Evolutionary conservation across 2,329 filamentous ascomycete species (phyloP).

Genomic region (Sporothrix schenckii): DNA sequence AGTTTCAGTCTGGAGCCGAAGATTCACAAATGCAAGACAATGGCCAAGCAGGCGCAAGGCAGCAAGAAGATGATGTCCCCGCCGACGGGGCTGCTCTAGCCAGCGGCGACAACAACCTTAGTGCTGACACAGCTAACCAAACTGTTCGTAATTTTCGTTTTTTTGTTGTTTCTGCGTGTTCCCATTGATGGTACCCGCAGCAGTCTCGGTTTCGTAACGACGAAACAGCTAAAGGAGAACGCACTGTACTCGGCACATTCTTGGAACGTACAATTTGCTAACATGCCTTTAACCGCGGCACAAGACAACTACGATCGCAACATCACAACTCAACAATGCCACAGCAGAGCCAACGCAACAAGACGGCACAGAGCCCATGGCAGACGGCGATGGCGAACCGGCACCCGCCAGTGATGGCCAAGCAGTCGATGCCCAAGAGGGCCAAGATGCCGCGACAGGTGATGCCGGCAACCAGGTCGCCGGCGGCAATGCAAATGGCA

Average conservation of each 20-base stretch:
- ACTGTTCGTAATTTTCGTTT: slow-evolving; percentile 33
- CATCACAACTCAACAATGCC: slow-evolving; percentile 28
- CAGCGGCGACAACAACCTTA: slow-evolving; percentile 23
- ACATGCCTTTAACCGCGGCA: slow-evolving; percentile 28
- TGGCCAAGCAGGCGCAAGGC: slow-evolving; percentile 30
- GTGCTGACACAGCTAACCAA: slow-evolving; percentile 32
- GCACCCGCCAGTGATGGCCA: slow-evolving; percentile 39
- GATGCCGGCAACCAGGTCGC: slow-evolving; percentile 36
- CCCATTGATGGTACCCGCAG: not conserved
- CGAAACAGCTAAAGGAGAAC: not conserved
- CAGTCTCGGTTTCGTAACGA: not conserved
- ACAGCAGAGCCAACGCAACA: slow-evolving; percentile 38
- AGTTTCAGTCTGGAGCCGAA: slow-evolving; percentile 26
- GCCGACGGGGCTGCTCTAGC: slow-evolving; percentile 13
- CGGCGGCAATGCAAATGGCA: slow-evolving; percentile 26
- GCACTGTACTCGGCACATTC: not conserved
- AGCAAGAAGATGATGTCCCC: slow-evolving; percentile 18
- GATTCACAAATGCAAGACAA: slow-evolving; percentile 31
- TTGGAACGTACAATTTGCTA: slow-evolving; percentile 28
- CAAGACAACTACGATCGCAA: slow-evolving; percentile 23
- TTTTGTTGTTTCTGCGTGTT: not conserved
- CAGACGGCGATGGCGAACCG: slow-evolving; percentile 39
- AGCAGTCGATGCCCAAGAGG: slow-evolving; percentile 41
- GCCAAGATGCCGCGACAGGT: slow-evolving; percentile 37
- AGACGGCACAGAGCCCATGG: slow-evolving; percentile 37